Evolutionary conservation across 2,329 filamentous ascomycete genomes (phyloP).

Genomic region (Didymella pomorum): DNA sequence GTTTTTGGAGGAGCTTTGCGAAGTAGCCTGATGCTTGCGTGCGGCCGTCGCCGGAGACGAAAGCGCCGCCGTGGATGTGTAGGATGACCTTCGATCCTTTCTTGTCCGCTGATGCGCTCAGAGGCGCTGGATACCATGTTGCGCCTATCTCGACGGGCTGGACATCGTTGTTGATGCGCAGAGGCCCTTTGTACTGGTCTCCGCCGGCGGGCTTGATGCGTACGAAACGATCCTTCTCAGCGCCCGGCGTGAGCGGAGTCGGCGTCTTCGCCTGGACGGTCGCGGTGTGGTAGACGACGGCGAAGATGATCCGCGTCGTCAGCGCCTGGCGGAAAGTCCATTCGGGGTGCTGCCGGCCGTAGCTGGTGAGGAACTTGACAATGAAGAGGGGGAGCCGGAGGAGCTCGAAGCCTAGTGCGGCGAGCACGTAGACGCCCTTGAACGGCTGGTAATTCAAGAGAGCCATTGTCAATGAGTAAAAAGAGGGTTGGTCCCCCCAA

Average conservation of each 20-base stretch:
- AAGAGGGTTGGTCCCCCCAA: neutral
- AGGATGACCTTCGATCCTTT: slow-evolving; percentile 49
- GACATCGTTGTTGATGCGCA: slow-evolving; percentile 43
- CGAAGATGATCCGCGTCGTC: slow-evolving; percentile 43
- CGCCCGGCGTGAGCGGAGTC: slow-evolving; percentile 47
- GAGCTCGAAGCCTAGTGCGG: slow-evolving; percentile 47
- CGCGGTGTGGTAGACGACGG: slow-evolving; percentile 45
- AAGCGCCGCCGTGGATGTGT: slow-evolving; percentile 61
- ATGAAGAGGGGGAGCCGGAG: slow-evolving; percentile 52
- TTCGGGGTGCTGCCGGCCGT: slow-evolving; percentile 50
- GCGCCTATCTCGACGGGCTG: slow-evolving; percentile 51
- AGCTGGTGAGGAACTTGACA: slow-evolving; percentile 47
- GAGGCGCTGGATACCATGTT: slow-evolving; percentile 53
- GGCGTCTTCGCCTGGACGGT: slow-evolving; percentile 39
- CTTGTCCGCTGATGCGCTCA: slow-evolving; percentile 23
- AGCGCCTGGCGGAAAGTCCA: slow-evolving; percentile 54
- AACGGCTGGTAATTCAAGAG: slow-evolving; percentile 49
- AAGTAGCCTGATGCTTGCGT: slow-evolving; percentile 45
- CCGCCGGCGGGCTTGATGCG: slow-evolving; percentile 36
- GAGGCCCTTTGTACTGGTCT: slow-evolving; percentile 41
- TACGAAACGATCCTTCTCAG: slow-evolving; percentile 52
- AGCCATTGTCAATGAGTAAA: slow-evolving; percentile 22
- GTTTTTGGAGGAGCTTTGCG: slow-evolving; percentile 44
- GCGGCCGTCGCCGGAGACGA: slow-evolving; percentile 55
- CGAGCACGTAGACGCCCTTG: slow-evolving; percentile 52